Evolutionary conservation across 2,329 filamentous ascomycete genomes (phyloP), one percentile per base, ranked within the genome.

Genomic region (Fragosphaeria purpurea): DNA sequence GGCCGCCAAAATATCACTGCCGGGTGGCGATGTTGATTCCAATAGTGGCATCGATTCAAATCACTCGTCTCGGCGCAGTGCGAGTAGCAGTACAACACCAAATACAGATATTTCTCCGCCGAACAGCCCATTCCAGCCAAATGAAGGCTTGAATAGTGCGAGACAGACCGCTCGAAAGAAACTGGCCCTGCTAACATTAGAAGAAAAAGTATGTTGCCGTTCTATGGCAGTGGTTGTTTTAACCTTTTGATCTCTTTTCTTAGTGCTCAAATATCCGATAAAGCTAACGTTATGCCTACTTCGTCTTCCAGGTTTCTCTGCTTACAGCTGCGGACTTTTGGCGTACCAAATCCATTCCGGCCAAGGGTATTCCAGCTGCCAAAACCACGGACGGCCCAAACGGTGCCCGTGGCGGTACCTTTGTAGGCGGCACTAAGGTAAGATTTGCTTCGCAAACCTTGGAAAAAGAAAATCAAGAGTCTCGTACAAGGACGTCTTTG

Each of bases 321-420:
- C 68, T 82, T 30, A 76, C 77, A 13, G 80, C 77, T 9, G 76
- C 76, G 30, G 82, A 86, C 61, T 85, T 85, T 60, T 86, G 83
- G 83, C 79, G 83, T 55, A 86, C 82, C 3, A 79, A 76, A 52
- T 65, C 80, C 1, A 76, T 87, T 47, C 74, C 77, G 3, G 73
- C 75, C 38, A 80, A 83, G 57, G 76, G 75, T 6, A 78, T 86
- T 33, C 80, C 83, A 1, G 72, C 79, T 0, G 72, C 85, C 53
- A 84, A 85, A 59, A 78, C 80, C 5, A 83, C 78, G 31, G 83
- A 86, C 65, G 83, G 83, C 1, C 83, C 83, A 2, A 86, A 86
- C 63, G 83, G 83, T 33, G 80, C 82, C 43, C 78, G 83, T 31
- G 83, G 83, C 12, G 80, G 79, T 2, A 76, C 80, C 13, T 85